Base-by-base conservation (phyloP, 306 rosid genomes). In the Senna siamea region DNA sequence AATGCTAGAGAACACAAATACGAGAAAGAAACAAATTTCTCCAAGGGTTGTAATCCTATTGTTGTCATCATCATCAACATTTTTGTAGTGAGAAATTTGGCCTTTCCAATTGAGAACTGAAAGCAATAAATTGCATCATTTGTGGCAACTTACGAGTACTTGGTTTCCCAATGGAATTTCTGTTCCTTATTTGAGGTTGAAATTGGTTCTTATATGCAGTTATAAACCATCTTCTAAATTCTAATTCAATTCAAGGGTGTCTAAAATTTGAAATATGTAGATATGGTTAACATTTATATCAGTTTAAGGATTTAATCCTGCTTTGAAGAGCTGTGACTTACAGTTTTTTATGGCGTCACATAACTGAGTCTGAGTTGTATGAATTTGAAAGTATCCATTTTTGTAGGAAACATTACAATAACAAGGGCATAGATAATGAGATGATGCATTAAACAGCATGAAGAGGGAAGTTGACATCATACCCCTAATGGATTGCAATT, bases 71-170 rank as follows among this genome's bases (percentile, higher is more conserved):
- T 66, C 63, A 47, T 59, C 52, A 30, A 23, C 9, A 41, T 15
- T 9, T 23, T 6, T 13, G 30, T 37, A 5, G 59, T 55, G 47
- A 41, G 23, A 56, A 40, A 53, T 28, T 40, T 76, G 68, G 62
- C 28, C 13, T 34, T 79, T 83, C 56, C 64, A 67, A 52, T 54
- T 73, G 51, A 19, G 62, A 76, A 72, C 59, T n/a, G 48, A 26
- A 66, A 12, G 53, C 70, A 79, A 79, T 72, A 66, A 79, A 52
- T 34, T 72, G 70, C 37, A 41, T 56, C 54, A 35, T 46, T 75
- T 17, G 37, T 64, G 43, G 26, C 66, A 58, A 20, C 9, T 64
- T 15, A 37, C 3, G 18, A 6, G 67, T 69, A 47, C n/a, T 73
- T 73, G 34, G 14, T 44, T 66, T 51, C 32, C 6, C 41, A 40